Base-by-base conservation (phyloP, 768 basidiomycete species). In the Russula sp. region DNA sequence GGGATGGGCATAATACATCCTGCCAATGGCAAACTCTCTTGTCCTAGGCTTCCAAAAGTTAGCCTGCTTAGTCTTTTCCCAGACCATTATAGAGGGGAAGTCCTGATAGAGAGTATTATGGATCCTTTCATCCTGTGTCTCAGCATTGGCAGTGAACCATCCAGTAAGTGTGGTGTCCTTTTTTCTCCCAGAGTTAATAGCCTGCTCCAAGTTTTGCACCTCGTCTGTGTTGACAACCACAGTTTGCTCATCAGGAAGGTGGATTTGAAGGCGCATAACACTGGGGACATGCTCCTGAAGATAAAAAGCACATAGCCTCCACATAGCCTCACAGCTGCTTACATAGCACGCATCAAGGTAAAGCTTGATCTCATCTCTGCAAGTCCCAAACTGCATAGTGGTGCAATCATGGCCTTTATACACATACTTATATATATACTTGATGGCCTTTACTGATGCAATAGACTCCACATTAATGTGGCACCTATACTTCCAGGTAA, bases 341-440 rank as follows among this genome's bases (percentile, higher is more conserved):
- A 53, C 10, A 4, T 53, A 53, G 13, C 25, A 3, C 3, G 38
- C 52, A 53, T 78, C 74, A 0, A 78, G 38, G 48, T 71, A 78
- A 1, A 34, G 25, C 47, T 69, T 64, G 43, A 80, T 67, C 65
- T 80, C 75, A 69, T 80, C 71, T 0, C 16, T 20, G 8, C 61
- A 43, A 5, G 45, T 47, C 35, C 77, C 55, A 57, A 57, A 48
- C 60, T 75, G 70, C 36, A 79, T 14, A 0, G 77, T 75, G 0
- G 73, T 71, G 9, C 69, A 66, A 65, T 83, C 79, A 60, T 64
- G 64, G 8, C 82, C 80, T 64, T 83, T 83, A 69, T 80, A 73
- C 20, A 81, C 69, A 66, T 81, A 81, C 66, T 82, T 81, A 69
- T 74, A 73, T 18, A 75, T 66, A 56, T 83, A 83, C 58, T 80